phyloP scores from a whole-genome alignment of 192 early-diverging fungal genomes.

The Mortierella antarctica region DNA sequence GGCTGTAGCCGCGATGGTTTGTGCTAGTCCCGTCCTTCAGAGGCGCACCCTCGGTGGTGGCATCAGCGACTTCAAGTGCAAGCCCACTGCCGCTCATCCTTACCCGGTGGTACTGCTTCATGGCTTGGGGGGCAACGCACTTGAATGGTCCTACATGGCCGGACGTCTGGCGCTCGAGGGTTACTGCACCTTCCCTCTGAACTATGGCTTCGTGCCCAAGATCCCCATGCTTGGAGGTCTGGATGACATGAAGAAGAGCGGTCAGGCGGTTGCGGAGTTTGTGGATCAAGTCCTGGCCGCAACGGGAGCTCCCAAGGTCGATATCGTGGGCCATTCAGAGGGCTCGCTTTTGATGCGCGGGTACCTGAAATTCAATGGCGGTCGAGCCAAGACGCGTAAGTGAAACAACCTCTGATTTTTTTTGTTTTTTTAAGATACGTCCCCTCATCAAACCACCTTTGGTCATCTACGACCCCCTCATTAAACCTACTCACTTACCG shows the following conservation, averaged over 20 bases:
- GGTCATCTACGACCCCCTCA: too few relatives aligned
- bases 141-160: constrained; percentile 19
- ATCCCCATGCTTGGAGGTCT: constrained; percentile 9
- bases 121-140: not conserved
- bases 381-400: not conserved
- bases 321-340: constrained; percentile 23
- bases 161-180: constrained; percentile 7
- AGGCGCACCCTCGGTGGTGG: constrained; percentile 10
- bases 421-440: too few relatives aligned
- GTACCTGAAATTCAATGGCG: constrained; percentile 19
- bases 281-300: constrained; percentile 9
- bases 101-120: constrained; percentile 3
- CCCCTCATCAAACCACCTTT: too few relatives aligned
- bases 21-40: not conserved
- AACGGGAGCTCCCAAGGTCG: constrained; percentile 10
- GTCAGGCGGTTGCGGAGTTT: constrained; percentile 1
- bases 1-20: too few relatives aligned
- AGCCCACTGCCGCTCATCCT: not conserved
- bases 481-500: not conserved
- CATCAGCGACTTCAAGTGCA: constrained; percentile 6
- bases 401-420: too few relatives aligned
- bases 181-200: constrained; percentile 6
- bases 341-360: constrained; percentile 10
- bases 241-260: not conserved
- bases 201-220: not conserved